Conservation (phyloP, 1,284 basidiomycete species). For the Malassezia yamatoensis region DNA sequence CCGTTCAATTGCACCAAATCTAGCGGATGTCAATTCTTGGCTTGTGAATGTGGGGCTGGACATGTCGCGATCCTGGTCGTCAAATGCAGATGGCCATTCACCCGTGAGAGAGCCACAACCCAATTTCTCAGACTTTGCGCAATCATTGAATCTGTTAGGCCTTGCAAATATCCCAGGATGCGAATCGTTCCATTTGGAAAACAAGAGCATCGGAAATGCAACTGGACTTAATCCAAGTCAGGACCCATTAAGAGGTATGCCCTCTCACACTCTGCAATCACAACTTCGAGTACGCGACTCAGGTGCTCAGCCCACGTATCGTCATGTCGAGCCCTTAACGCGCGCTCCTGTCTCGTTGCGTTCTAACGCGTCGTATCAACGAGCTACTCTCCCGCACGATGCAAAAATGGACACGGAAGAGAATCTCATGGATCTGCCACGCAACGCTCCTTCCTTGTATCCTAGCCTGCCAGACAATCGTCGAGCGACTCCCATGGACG, state of each 20-base stretch:
- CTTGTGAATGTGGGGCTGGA: constrained; percentile 45
- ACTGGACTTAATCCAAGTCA: not conserved
- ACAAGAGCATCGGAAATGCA: not conserved
- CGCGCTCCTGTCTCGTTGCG: constrained; percentile 26
- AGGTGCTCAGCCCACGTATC: constrained; percentile 18
- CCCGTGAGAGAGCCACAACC: not conserved
- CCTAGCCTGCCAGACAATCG: not conserved
- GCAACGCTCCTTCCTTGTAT: not conserved
- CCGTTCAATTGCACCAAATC: not conserved
- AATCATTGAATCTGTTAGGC: constrained; percentile 26
- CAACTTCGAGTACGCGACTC: not conserved
- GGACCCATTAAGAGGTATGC: not conserved
- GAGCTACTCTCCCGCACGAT: not conserved
- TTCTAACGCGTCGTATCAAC: not conserved
- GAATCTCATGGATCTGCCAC: not conserved
- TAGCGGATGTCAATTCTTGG: constrained; percentile 46
- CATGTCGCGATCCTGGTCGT: constrained; percentile 13
- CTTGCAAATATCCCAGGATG: constrained; percentile 38
- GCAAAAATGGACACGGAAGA: not conserved
- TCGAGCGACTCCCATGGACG: not conserved
- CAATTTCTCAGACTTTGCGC: constrained; percentile 11
- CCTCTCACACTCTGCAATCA: not conserved
- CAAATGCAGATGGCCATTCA: too few relatives aligned
- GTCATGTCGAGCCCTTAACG: constrained; percentile 39
- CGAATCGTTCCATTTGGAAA: constrained; percentile 20